Base-by-base conservation (phyloP, 1,284 basidiomycete species). In the Phellopilus nigrolimitatus region DNA sequence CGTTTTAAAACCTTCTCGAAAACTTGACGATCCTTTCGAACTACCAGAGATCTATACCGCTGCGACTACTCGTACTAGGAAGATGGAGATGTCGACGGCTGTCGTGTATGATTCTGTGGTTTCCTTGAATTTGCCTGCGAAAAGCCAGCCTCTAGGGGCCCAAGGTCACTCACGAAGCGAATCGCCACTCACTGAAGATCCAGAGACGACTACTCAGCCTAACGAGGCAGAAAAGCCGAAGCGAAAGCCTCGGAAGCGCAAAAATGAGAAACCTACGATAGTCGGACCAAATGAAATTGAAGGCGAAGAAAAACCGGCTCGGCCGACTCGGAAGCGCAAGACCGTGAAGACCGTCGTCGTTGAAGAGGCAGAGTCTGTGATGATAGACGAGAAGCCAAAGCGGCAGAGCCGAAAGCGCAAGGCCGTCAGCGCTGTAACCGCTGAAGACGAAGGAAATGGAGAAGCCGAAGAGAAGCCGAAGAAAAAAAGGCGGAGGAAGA, bases 401-500 rank as follows among this genome's bases (percentile, higher is more conserved):
- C 25, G 22, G n/a, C n/a, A n/a, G 10, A 34, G 3, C 19, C 31
- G 33, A 0, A 51, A 38, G 21, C 40, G 49, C 41, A 51, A 38
- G 19, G 27, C 15, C 0, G 21, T 15, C 2, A 17, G 22, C 24
- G 27, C 6, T 15, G n/a, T 15, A 4, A n/a, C 4, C 13, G 8
- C 7, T 41, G 39, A 21, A 22, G 19, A 41, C 13, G 50, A 40
- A 33, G 37, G 34, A n/a, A 15, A 21, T 19, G 54, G 24, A 3
- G 59, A 58, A 10, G 57, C 27, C 7, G 50, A 51, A 3, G 66
- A 58, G 51, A 60, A 47, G n/a, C 61, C 57, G 15, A 64, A 56
- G 56, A 69, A 61, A 56, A 73, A 64, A 56, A 66, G 66, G 53
- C 68, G 69, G 53, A 62, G 75, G 37, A 76, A 74, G 52, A 64